These are phyloP conservation scores for Gossypium gossypioides DNA, from an alignment of 441 rosid genomes.

Conservation along the genomic window DNA sequence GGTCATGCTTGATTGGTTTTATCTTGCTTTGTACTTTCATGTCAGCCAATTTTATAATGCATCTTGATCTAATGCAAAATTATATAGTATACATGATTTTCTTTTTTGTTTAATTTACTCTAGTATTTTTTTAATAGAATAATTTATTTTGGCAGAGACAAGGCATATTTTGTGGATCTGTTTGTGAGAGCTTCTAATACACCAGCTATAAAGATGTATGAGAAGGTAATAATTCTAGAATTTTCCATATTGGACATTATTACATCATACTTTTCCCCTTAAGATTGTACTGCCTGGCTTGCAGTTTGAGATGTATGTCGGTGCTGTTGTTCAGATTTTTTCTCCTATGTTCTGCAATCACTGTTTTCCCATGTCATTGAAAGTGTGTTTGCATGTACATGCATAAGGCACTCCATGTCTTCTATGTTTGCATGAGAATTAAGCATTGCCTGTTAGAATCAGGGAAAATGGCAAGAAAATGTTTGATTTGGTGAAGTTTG, in stretches of 20 bases:
- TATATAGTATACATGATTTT: not conserved
- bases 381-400: too few species aligned
- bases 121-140: not conserved
- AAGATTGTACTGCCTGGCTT: not conserved
- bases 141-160: conserved; percentile 45
- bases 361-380: not conserved
- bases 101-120: not conserved
- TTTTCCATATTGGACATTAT: not conserved
- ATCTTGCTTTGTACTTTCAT: not conserved
- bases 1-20: too few species aligned
- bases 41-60: not conserved
- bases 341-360: not conserved
- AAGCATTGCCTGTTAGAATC: not conserved
- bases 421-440: not conserved
- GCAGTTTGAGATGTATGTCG: not conserved
- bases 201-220: conserved; percentile 96
- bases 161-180: conserved; percentile 88
- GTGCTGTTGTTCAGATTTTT: not conserved
- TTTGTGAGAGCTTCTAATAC: conserved; percentile 92
- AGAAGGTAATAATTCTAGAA: conserved; percentile 47
- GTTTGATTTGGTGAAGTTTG: not conserved
- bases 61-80: not conserved
- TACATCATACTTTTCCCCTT: not conserved
- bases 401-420: not conserved
- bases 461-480: not conserved